phyloP scores from a whole-genome alignment of 805 yeast species.

The Lipomyces yamanashiensis region DNA sequence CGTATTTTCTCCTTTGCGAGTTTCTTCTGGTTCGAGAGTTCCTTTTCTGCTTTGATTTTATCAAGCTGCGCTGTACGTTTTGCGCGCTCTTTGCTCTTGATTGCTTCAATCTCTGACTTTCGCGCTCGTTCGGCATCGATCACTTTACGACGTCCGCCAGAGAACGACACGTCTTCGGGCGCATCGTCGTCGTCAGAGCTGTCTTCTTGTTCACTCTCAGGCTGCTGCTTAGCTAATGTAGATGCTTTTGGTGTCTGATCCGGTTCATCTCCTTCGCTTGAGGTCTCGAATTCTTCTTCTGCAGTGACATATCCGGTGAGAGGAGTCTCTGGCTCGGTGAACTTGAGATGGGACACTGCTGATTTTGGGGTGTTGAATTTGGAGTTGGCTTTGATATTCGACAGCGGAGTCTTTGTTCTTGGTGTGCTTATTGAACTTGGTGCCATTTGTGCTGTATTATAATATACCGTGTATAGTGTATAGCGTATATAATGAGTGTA shows the following conservation, averaged over 20 bases:
- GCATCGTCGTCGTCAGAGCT: slow-evolving; percentile 25
- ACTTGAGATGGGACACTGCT: slow-evolving; percentile 20
- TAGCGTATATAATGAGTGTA: too few relatives aligned
- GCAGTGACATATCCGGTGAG: slow-evolving; percentile 28
- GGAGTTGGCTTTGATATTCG: neutral
- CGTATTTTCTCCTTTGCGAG: neutral
- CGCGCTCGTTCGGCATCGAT: slow-evolving; percentile 11
- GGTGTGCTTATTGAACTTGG: neutral
- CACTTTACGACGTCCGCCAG: slow-evolving; percentile 8
- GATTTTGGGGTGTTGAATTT: slow-evolving; percentile 10
- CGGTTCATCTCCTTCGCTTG: slow-evolving; percentile 2
- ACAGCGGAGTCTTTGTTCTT: neutral
- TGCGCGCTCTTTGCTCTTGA: slow-evolving; percentile 8
- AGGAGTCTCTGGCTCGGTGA: slow-evolving; percentile 26
- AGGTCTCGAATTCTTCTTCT: slow-evolving; percentile 17
- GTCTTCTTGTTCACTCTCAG: slow-evolving; percentile 10
- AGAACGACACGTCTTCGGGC: slow-evolving; percentile 34
- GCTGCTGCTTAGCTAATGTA: neutral
- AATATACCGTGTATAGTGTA: neutral
- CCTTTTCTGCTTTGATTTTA: slow-evolving; percentile 1
- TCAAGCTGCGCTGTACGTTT: slow-evolving; percentile 20
- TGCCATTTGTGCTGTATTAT: neutral
- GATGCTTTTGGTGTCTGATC: neutral
- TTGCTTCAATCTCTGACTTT: neutral
- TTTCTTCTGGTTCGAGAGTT: neutral